Evolutionary conservation across 192 early-diverging fungal species (phyloP).

Genomic region (Backusella sp.): DNA sequence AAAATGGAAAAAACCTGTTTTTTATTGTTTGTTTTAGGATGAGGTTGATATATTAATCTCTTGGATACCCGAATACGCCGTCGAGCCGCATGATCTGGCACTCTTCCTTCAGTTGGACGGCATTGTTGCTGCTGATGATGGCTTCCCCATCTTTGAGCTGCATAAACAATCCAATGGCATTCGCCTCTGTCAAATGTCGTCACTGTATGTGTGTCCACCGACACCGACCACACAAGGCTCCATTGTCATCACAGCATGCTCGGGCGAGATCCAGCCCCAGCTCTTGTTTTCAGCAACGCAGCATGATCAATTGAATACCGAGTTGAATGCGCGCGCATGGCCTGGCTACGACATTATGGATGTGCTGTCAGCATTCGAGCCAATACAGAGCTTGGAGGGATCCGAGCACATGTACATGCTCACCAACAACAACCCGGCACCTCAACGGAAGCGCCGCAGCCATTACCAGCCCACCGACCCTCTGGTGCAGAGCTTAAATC

Average conservation of each 20-base stretch:
- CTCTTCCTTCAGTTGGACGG: constrained; percentile 22
- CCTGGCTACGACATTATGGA: constrained; percentile 30
- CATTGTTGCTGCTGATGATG: constrained; percentile 10
- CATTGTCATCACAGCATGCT: constrained; percentile 23
- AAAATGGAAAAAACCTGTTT: neutral
- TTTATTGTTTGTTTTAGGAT: neutral
- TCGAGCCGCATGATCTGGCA: constrained; percentile 18
- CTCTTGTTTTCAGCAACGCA: constrained; percentile 19
- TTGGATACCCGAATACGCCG: constrained; percentile 34
- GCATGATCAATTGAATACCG: neutral
- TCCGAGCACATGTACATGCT: constrained; percentile 1
- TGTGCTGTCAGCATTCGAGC: constrained; percentile 23
- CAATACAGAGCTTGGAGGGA: constrained; percentile 10
- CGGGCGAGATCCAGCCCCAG: constrained; percentile 26
- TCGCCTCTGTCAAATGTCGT: constrained; percentile 5
- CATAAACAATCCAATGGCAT: constrained; percentile 13
- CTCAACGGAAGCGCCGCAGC: neutral
- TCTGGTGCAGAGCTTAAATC: constrained; percentile 18
- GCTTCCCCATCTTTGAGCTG: constrained; percentile 8
- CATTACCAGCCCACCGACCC: neutral
- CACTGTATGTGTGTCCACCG: constrained; percentile 24
- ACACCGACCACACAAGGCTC: neutral
- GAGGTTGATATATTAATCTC: constrained; percentile 6
- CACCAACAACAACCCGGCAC: neutral
- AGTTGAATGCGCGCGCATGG: constrained; percentile 6